phyloP scores from a whole-genome alignment of 345 rosid genomes.

The Salix caprea region DNA sequence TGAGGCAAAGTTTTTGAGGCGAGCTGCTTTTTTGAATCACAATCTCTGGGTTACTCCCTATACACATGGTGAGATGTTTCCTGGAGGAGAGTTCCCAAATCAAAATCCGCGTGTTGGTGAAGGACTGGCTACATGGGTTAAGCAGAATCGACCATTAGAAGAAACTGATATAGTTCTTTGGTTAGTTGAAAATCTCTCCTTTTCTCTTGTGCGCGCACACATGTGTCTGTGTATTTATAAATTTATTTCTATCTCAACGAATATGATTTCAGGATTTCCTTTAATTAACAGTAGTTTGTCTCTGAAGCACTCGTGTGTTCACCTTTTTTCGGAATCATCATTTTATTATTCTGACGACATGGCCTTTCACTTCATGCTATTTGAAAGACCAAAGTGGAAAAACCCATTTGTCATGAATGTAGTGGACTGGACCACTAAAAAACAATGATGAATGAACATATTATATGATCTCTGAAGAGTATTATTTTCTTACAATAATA shows the following conservation, averaged over 20 bases:
- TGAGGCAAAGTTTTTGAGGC: constrained; percentile 76
- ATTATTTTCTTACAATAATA: background rate
- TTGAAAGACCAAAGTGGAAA: background rate
- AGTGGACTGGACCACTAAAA: background rate
- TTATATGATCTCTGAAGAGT: background rate
- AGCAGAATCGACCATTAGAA: constrained; percentile 74
- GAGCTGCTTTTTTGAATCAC: constrained; percentile 83
- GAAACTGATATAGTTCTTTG: constrained; percentile 83
- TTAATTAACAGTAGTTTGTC: background rate
- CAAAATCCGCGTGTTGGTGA: constrained; percentile 87
- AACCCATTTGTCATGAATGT: background rate
- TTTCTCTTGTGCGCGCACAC: background rate
- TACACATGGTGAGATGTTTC: constrained; percentile 58
- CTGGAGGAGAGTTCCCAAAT: constrained; percentile 93
- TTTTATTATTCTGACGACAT: background rate
- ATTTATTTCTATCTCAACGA: too few species aligned
- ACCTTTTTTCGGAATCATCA: background rate
- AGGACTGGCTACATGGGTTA: constrained; percentile 81
- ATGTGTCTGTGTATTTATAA: too few species aligned
- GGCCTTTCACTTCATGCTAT: background rate
- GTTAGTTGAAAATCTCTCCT: constrained; percentile 28
- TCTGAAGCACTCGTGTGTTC: background rate
- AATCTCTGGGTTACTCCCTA: constrained; percentile 86
- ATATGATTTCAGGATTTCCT: too few species aligned
- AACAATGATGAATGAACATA: background rate